Base-by-base conservation (phyloP, 148 eudicot species). In the Chenopodium berlandieri region DNA sequence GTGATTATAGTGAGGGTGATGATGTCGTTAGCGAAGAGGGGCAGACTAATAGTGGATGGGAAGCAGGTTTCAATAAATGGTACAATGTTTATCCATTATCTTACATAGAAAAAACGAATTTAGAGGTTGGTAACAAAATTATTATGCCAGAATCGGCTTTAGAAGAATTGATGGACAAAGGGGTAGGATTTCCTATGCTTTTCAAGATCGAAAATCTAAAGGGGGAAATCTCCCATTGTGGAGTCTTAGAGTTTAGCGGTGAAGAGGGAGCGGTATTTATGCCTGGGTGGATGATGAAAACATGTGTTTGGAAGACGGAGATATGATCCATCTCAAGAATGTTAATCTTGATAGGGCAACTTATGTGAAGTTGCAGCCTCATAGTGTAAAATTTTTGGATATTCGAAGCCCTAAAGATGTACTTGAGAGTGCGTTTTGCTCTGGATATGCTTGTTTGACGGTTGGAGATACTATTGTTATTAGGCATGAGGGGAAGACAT, bases 401-500 rank as follows among this genome's bases (percentile, higher is more conserved):
- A 73, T 80, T 62, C 60, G 31, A n/a, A 25, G 11, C 69, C 40
- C 78, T 17, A 80, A 46, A 22, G 62, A 27, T 7, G 71, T 63
- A 10, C 82, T 63, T 19, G 82, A 80, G 71, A 71, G 14, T 9
- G 58, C 82, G 0, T 73, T 80, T 10, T 16, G 71, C 30, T 32
- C n/a, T 46, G 71, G 77, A 27, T 80, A 80, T 44, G 73, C 82
- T 40, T 80, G 77, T 62, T 63, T 73, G 47, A 80, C 77, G 0
- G 76, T 80, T 13, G 82, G 82, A 32, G 82, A 80, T 46, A 80
- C 77, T 1, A 80, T 80, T 37, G 40, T 80, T 30, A 63, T 80
- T 2, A 63, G 27, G 71, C 19, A 73, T 22, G 48, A 27, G 31
- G 78, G 13, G 11, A 52, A 79, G 69, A 71, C 71, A 58, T 44